These are phyloP conservation scores for Chaetomium tenue DNA, from an alignment of 495 filamentous ascomycete species.

Conservation along the genomic window DNA sequence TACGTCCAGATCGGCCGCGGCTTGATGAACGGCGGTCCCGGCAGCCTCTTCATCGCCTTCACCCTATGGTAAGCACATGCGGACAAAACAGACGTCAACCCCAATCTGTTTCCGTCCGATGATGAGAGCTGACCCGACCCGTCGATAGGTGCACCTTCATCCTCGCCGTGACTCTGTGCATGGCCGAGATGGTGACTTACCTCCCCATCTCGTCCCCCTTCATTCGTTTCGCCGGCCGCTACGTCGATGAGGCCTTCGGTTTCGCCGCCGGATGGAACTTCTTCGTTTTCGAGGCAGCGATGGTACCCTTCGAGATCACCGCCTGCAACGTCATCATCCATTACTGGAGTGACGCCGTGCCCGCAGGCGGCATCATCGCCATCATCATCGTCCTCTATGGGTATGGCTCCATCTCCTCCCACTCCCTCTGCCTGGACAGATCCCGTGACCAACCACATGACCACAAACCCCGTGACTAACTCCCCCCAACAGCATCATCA, in stretches of 20 bases:
- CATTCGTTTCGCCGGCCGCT: conserved; percentile 77
- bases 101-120: not conserved
- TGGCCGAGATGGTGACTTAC: conserved; percentile 82
- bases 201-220: conserved; percentile 79
- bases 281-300: conserved; percentile 65
- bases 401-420: conserved; percentile 38
- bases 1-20: conserved; percentile 62
- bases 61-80: conserved; percentile 55
- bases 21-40: conserved; percentile 70
- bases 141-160: conserved; percentile 60
- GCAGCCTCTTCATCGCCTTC: conserved; percentile 73
- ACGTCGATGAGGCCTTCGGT: conserved; percentile 70
- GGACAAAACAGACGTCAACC: no score
- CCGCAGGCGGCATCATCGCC: conserved; percentile 60
- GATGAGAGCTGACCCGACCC: not conserved
- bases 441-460: no score
- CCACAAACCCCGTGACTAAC: not conserved
- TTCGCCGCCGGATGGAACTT: conserved; percentile 73
- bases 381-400: conserved; percentile 60
- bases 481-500: conserved; percentile 47
- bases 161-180: conserved; percentile 62
- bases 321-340: conserved; percentile 67
- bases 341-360: conserved; percentile 66
- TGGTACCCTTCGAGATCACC: conserved; percentile 70
- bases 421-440: conserved; percentile 21